Conservation (phyloP, 139 green algal genomes). For the Gonium pectorale region DNA sequence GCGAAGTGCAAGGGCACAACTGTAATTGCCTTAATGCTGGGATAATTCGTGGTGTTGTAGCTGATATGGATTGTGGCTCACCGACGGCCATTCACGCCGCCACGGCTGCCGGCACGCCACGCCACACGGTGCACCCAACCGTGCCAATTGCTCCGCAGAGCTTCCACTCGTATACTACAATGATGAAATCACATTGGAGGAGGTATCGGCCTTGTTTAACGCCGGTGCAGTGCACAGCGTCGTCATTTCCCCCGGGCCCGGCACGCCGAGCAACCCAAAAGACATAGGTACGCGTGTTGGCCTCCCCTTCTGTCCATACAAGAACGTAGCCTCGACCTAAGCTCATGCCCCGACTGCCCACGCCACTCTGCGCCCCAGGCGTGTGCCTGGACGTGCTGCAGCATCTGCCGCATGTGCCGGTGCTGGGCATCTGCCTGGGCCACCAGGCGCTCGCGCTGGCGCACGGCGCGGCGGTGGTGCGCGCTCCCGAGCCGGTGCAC, state of each 20-base stretch:
- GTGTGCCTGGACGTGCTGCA: conserved; percentile 80
- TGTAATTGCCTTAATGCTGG: no score
- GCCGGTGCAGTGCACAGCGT: conserved; percentile 77
- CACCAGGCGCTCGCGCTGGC: conserved; percentile 91
- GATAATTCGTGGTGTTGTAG: no score
- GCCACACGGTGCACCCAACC: no score
- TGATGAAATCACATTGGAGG: conserved; percentile 72
- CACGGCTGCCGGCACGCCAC: background rate
- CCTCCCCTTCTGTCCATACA: no score
- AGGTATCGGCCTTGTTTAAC: conserved; percentile 66
- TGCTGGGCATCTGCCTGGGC: conserved; percentile 97
- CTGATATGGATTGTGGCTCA: no score
- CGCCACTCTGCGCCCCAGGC: conserved; percentile 72
- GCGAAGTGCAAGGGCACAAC: no score
- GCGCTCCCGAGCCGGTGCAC: conserved; percentile 91
- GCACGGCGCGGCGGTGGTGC: conserved; percentile 76
- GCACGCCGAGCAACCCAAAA: conserved; percentile 72
- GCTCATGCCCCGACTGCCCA: no score
- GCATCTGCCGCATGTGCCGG: conserved; percentile 70
- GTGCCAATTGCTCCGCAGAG: no score
- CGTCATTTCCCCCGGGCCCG: conserved; percentile 97
- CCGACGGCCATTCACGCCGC: background rate
- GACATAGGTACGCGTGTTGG: conserved; percentile 80
- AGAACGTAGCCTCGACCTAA: background rate
- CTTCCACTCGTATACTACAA: conserved; percentile 88